Base-by-base conservation (phyloP, 202 grass and related monocot species). In the Zizania palustris region DNA sequence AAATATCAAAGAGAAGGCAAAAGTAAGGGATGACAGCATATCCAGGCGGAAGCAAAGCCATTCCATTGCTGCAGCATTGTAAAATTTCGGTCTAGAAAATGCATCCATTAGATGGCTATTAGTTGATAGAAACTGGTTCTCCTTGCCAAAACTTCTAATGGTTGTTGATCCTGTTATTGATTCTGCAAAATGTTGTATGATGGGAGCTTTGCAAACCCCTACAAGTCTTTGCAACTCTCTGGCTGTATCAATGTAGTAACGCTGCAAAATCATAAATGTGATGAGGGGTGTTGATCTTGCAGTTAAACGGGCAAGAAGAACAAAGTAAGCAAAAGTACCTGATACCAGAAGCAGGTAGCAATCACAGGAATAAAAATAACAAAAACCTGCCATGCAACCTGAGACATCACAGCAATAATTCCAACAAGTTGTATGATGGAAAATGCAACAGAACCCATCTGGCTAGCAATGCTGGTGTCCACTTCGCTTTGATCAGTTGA, bases 381-480 rank as follows among this genome's bases (percentile, higher is more conserved):
- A 5, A 97, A 97, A 38, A 97, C 91, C 83, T 97, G 88, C 94
- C 94, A 97, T 73, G 91, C 84, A 73, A 92, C 88, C 80, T 97
- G 94, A 44, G 88, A 97, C 91, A 97, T 97, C 45, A 97, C 90
- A 39, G 82, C 88, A 81, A 93, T 89, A 68, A 93, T 93, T 68
- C 94, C 88, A 78, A 92, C 61, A 45, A 97, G 84, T 63, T 88
- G 90, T 77, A 97, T 97, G 45, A 82, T 28, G 45, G 82, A 67
- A 84, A 90, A 93, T 16, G 91, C 84, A 71, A 93, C 85, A 6
- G 79, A 22, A 38, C 82, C 82, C 72, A 93, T 78, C 80, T 88
- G 88, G 58, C 2, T 46, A 79, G 88, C 90, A 18, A 97, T 88
- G 43, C 14, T 50, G 6, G 88, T 89, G 84, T 97, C 93, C 42